These are phyloP conservation scores for Marvania coccoides DNA, from an alignment of 139 green algal species.

Conservation along the genomic window DNA sequence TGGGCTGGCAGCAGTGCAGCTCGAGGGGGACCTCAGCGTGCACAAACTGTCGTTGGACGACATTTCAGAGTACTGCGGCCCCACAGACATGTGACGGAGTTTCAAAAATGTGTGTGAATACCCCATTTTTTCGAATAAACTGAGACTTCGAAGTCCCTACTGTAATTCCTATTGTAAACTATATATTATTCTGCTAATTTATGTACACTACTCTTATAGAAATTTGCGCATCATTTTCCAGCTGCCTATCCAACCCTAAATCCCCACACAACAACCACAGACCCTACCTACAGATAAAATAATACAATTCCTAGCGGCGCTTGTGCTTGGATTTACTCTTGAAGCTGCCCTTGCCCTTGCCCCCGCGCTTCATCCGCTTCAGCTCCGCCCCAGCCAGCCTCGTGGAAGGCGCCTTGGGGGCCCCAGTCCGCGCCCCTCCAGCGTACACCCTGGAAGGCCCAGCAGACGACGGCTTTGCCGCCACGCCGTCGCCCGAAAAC, in stretches of 20 bases:
- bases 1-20: slow-evolving; percentile 59
- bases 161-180: too few relatives aligned
- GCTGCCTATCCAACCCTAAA: too few relatives aligned
- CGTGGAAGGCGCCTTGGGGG: neutral
- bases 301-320: too few relatives aligned
- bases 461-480: neutral
- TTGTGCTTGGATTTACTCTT: slow-evolving; percentile 73
- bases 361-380: slow-evolving; percentile 45
- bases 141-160: too few relatives aligned
- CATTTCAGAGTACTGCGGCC: slow-evolving; percentile 44
- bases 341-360: slow-evolving; percentile 62
- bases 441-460: slow-evolving; percentile 36
- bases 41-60: slow-evolving; percentile 64
- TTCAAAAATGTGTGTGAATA: too few relatives aligned
- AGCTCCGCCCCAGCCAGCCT: slow-evolving; percentile 27
- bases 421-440: slow-evolving; percentile 29
- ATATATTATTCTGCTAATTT: too few relatives aligned
- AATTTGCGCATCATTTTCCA: too few relatives aligned
- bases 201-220: too few relatives aligned
- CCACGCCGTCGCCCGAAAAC: slow-evolving; percentile 28
- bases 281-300: too few relatives aligned
- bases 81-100: too few relatives aligned
- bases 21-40: slow-evolving; percentile 49
- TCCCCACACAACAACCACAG: too few relatives aligned
- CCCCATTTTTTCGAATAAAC: too few relatives aligned